These are phyloP conservation scores for Funneliformis mosseae DNA, from an alignment of 192 early-diverging fungal genomes.

Conservation along the genomic window DNA sequence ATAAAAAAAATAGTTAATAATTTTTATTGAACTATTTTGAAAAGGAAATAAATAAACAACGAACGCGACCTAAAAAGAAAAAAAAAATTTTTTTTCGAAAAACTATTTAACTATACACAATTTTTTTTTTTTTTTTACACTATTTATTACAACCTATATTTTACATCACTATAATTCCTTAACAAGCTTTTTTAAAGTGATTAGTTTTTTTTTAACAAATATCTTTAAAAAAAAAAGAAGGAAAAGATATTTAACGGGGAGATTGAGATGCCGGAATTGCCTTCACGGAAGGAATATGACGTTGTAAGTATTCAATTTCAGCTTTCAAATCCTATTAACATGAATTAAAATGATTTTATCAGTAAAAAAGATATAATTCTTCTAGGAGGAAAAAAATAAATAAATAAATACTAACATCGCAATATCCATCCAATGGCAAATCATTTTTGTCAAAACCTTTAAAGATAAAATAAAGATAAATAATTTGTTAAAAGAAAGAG, in stretches of 20 bases:
- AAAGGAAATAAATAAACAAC: too few species aligned
- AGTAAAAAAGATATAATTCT: background rate
- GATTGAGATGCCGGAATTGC: background rate
- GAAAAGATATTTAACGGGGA: background rate
- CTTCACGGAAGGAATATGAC: slow-evolving; percentile 15
- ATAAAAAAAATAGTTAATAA: too few species aligned
- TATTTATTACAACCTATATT: too few species aligned
- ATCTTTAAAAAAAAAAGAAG: background rate
- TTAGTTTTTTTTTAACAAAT: too few species aligned
- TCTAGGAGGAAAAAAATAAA: background rate
- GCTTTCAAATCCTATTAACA: slow-evolving; percentile 29
- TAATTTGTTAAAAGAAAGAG: background rate
- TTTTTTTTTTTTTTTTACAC: too few species aligned
- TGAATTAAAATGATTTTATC: background rate
- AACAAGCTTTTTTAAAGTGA: too few species aligned
- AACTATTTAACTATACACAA: too few species aligned
- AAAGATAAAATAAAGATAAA: background rate
- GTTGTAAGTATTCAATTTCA: slow-evolving; percentile 28
- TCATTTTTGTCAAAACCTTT: slow-evolving; percentile 31
- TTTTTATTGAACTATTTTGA: too few species aligned
- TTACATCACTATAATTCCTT: too few species aligned
- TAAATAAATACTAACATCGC: slow-evolving; percentile 9
- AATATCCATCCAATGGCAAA: slow-evolving; percentile 29
- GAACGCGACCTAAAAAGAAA: too few species aligned
- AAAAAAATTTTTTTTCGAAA: too few species aligned